Evolutionary conservation across 169 alveolate genomes (phyloP).

Genomic region (Plasmodium chabaudi): DNA sequence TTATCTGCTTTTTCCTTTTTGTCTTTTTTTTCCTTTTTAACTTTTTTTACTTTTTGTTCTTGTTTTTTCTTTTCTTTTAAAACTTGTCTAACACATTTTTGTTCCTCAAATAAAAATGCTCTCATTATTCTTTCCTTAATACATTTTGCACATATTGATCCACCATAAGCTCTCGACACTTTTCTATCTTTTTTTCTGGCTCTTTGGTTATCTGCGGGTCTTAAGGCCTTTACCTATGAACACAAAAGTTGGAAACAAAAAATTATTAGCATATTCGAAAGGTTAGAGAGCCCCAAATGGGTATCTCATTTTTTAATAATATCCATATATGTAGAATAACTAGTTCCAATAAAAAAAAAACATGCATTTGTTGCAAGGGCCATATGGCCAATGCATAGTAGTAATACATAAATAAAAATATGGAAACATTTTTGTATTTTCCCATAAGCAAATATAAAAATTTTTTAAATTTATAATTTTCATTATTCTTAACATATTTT

Average conservation of each 20-base stretch:
- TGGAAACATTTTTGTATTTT: too few relatives aligned
- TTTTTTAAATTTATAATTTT: too few relatives aligned
- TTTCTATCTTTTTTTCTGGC: constrained; percentile 86
- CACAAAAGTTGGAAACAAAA: constrained; percentile 3
- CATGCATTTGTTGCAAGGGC: too few relatives aligned
- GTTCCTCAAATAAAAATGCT: constrained; percentile 94
- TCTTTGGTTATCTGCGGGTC: constrained; percentile 84
- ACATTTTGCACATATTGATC: constrained; percentile 87
- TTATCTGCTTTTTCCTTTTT: constrained; percentile 73
- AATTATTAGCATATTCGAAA: too few relatives aligned
- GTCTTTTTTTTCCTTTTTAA: constrained; percentile 67
- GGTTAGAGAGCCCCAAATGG: too few relatives aligned
- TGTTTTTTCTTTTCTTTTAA: constrained; percentile 82
- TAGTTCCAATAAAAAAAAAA: too few relatives aligned
- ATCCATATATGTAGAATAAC: too few relatives aligned
- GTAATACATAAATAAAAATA: too few relatives aligned
- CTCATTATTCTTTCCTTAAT: constrained; percentile 91
- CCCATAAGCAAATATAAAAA: too few relatives aligned
- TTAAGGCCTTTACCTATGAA: constrained; percentile 80
- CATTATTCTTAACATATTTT: too few relatives aligned
- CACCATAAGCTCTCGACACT: constrained; percentile 95
- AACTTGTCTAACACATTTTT: constrained; percentile 89
- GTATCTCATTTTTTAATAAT: too few relatives aligned
- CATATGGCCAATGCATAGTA: too few relatives aligned
- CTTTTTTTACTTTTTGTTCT: constrained; percentile 77